Evolutionary conservation across 805 yeast species (phyloP), one percentile per base, ranked within the genome.

Genomic region (Saitoella complicata): DNA sequence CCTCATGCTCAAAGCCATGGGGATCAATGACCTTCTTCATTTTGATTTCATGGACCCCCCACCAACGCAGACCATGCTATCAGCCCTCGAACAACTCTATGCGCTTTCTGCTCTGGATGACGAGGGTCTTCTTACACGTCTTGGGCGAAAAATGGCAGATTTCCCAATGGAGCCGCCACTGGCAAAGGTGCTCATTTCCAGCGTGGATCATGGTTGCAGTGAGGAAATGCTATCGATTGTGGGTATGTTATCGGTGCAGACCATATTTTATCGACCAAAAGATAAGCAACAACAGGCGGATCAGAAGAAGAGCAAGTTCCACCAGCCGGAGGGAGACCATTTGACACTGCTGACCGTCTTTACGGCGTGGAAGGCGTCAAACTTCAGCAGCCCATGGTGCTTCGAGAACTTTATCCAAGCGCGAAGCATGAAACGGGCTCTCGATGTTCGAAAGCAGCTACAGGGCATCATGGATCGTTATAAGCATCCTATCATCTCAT

Each of bases 21-120:
- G 97, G 0, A 76, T 91, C 36, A 76, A 76, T 31, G 94, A 91
- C 56, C 60, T 91, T 47, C 59, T 87, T 31, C 72, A 75, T 45
- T 87, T 91, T 58, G 95, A 88, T 44, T 85, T 91, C 54, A 72
- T 91, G 77, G 98, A 91, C 56, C 75, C 84, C 6, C 99, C 99
- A 1, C 73, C 83, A 1, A 65, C 78, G 1, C 77, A 76, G 32
- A 67, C 91, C 0, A 63, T 93, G 52, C 72, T 81, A 9, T 75
- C 78, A 44, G 79, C 95, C 0, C 63, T 88, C 35, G 91, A 85
- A 49, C 71, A 82, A 42, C 63, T 91, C n/a, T 88, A 84, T 58
- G 77, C 87, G 0, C 60, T 91, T 6, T 94, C 94, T 0, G 97
- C 96, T 0, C 62, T 91, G 45, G 85, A 82, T 52, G 76, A 78